These are phyloP conservation scores for Ustilago vetiveriae DNA, from an alignment of 1,284 basidiomycete species.

Conservation along the genomic window DNA sequence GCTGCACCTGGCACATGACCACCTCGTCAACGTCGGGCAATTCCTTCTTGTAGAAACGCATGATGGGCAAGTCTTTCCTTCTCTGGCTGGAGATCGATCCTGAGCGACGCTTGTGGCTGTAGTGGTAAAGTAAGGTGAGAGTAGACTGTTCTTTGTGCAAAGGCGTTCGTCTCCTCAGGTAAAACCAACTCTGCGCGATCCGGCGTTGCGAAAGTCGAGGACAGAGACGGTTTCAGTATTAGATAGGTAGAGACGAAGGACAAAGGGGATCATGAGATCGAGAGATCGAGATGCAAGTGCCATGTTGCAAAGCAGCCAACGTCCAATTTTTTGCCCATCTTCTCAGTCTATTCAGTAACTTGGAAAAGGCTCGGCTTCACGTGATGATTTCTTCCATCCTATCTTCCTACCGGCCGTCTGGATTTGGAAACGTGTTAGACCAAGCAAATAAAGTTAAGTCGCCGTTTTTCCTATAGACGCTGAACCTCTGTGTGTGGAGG, in stretches of 20 bases:
- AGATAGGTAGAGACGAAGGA: too few relatives aligned
- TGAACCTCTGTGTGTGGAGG: slow-evolving; percentile 3
- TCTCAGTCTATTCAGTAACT: slow-evolving; percentile 7
- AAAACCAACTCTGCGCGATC: too few relatives aligned
- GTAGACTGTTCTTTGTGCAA: too few relatives aligned
- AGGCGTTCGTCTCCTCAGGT: too few relatives aligned
- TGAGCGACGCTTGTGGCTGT: too few relatives aligned
- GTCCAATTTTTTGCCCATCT: slow-evolving; percentile 15
- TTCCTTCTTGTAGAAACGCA: slow-evolving; percentile 67
- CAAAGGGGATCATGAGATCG: not conserved
- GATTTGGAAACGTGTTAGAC: not conserved
- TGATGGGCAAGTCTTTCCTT: slow-evolving; percentile 44
- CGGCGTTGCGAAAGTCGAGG: too few relatives aligned
- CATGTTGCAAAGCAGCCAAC: not conserved
- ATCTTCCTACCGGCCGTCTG: slow-evolving; percentile 37
- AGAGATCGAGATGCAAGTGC: not conserved
- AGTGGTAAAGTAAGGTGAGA: too few relatives aligned
- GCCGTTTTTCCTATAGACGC: too few relatives aligned
- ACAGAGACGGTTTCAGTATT: too few relatives aligned
- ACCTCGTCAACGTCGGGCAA: slow-evolving; percentile 81
- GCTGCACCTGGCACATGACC: slow-evolving; percentile 98
- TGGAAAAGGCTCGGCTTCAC: slow-evolving; percentile 20
- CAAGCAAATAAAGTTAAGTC: too few relatives aligned
- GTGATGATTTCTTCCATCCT: slow-evolving; percentile 16
- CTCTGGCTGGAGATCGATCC: too few relatives aligned